These are phyloP conservation scores for Leccinellum albellum DNA, from an alignment of 768 basidiomycete species.

Conservation along the genomic window DNA sequence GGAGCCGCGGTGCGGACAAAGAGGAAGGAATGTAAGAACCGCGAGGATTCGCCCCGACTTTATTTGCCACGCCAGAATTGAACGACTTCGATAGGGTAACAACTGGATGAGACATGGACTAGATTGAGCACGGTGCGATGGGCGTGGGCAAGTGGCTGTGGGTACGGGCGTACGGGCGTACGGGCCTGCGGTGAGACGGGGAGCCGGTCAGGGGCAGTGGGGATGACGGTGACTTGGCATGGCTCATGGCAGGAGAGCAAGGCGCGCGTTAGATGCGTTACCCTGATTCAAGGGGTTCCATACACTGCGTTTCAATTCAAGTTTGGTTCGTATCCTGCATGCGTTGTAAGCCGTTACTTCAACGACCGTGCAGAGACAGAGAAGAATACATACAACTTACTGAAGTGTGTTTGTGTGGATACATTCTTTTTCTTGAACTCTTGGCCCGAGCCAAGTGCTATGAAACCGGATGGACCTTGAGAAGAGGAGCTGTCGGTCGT, in stretches of 20 bases:
- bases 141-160: neutral
- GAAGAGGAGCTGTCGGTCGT: neutral
- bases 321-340: neutral
- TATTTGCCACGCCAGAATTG: constrained; percentile 29
- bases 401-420: neutral
- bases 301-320: neutral
- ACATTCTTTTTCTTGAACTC: neutral
- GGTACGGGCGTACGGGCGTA: no score
- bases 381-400: constrained; percentile 3
- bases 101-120: constrained; percentile 15
- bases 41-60: neutral
- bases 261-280: neutral
- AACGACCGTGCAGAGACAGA: neutral
- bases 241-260: neutral
- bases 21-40: constrained; percentile 23
- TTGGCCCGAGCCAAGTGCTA: neutral
- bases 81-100: constrained; percentile 24
- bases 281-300: neutral
- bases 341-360: neutral
- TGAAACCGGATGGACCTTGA: neutral
- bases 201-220: neutral
- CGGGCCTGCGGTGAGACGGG: neutral
- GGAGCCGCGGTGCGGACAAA: constrained; percentile 23
- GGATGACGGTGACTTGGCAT: neutral
- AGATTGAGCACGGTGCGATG: constrained; percentile 1